Percentiles rank a stretch among this genome's conserved stretches.
Conservation (phyloP, 2,329 filamentous ascomycete species). For the Hawksworthiomyces lignivorus region DNA sequence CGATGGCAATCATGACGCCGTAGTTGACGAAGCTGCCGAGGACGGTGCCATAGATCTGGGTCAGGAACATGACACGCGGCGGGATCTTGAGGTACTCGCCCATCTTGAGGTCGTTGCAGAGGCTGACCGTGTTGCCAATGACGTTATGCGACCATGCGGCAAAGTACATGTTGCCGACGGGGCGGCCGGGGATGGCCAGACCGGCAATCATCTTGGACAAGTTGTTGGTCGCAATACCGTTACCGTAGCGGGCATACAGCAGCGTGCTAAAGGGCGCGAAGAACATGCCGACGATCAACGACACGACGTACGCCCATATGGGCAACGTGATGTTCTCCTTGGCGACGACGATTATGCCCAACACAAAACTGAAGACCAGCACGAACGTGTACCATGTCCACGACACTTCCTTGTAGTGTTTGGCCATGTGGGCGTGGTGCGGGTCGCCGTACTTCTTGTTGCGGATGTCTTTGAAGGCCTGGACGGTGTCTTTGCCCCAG, state of each 20-base stretch:
- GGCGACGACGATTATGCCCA: conserved; percentile 37
- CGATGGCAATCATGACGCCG: conserved; percentile 42
- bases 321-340: conserved; percentile 40
- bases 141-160: conserved; percentile 52
- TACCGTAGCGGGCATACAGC: conserved; percentile 45
- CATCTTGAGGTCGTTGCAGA: conserved; percentile 49
- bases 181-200: conserved; percentile 40
- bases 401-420: conserved; percentile 43
- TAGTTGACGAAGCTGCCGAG: conserved; percentile 43
- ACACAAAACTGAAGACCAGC: conserved; percentile 35
- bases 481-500: conserved; percentile 45
- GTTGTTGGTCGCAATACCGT: conserved; percentile 51
- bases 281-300: conserved; percentile 34
- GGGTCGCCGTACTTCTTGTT: conserved; percentile 37
- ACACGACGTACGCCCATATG: conserved; percentile 38
- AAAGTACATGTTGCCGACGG: conserved; percentile 51
- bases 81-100: conserved; percentile 54
- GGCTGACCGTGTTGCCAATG: conserved; percentile 40
- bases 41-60: conserved; percentile 47
- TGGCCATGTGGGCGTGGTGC: conserved; percentile 45
- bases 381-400: conserved; percentile 40
- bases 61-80: conserved; percentile 46
- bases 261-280: conserved; percentile 47
- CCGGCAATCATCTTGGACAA: conserved; percentile 50
- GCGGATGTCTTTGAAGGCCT: conserved; percentile 38